Evolutionary conservation across 176 grass and related monocot genomes (phyloP).

Genomic region (Eremochloa ophiuroides): DNA sequence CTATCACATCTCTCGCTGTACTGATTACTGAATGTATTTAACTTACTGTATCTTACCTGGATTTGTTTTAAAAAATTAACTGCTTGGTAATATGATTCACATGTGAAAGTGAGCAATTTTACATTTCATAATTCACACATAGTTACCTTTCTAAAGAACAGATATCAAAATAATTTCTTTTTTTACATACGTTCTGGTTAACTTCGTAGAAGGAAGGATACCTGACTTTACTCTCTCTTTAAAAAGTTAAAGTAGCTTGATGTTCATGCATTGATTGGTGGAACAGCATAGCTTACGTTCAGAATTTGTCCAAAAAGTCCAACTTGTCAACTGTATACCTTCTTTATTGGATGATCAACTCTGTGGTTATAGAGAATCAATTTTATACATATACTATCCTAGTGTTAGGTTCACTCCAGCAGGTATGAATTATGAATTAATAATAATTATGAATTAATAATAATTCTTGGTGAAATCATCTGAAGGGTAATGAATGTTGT

Average conservation of each 20-base stretch:
- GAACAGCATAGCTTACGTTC: neutral
- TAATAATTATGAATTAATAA: constrained; percentile 3
- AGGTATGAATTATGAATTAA: constrained; percentile 5
- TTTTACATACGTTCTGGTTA: neutral
- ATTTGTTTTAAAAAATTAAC: neutral
- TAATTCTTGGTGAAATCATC: neutral
- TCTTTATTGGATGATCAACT: constrained; percentile 1
- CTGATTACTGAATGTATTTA: constrained; percentile 17
- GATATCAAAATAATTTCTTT: neutral
- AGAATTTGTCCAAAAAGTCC: neutral
- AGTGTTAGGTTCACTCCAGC: neutral
- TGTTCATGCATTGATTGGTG: neutral
- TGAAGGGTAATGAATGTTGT: constrained; percentile 82
- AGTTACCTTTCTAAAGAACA: constrained; percentile 3
- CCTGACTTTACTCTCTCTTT: neutral
- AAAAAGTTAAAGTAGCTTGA: neutral
- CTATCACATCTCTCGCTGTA: no score
- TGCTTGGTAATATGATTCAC: neutral
- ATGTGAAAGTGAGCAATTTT: neutral
- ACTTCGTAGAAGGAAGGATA: neutral
- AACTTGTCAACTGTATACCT: neutral
- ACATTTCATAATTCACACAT: neutral
- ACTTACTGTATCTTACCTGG: neutral
- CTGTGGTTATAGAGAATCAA: neutral
- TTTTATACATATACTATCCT: neutral